phyloP scores from a whole-genome alignment of 441 rosid species.

The Adansonia rubrostipa region DNA sequence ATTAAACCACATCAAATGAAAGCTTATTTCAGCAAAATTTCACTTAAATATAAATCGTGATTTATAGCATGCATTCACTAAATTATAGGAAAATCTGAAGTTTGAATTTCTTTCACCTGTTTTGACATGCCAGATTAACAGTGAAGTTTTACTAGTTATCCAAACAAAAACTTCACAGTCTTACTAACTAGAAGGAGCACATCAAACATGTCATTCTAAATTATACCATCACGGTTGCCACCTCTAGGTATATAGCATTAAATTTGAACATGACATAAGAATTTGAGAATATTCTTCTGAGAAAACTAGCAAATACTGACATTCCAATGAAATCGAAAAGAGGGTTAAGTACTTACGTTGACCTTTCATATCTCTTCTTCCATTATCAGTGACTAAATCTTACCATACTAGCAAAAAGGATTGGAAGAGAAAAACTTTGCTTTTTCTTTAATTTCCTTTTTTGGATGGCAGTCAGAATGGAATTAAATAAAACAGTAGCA shows the following conservation, averaged over 20 bases:
- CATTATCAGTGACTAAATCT: neutral
- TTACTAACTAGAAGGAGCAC: neutral
- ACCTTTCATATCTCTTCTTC: slow-evolving; percentile 19
- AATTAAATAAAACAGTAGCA: slow-evolving; percentile 20
- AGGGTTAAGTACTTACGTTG: slow-evolving; percentile 1
- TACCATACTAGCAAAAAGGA: neutral
- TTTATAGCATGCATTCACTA: neutral
- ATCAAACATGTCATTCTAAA: slow-evolving; percentile 11
- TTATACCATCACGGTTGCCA: neutral
- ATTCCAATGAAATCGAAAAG: neutral
- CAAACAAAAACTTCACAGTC: neutral
- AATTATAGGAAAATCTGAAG: slow-evolving; percentile 15
- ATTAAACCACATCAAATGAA: neutral
- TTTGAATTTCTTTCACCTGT: neutral
- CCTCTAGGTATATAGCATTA: neutral
- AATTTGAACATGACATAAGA: too few species aligned
- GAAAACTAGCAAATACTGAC: neutral
- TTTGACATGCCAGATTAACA: slow-evolving; percentile 17
- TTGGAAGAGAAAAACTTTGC: slow-evolving; percentile 5
- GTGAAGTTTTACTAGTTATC: neutral
- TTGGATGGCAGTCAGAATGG: slow-evolving; percentile 9
- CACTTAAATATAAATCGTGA: too few species aligned
- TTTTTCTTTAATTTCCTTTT: slow-evolving; percentile 6
- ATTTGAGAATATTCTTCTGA: too few species aligned
- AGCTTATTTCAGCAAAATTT: neutral